Base-by-base conservation (phyloP, 1,284 basidiomycete genomes). In the Ustilago loliicola region DNA sequence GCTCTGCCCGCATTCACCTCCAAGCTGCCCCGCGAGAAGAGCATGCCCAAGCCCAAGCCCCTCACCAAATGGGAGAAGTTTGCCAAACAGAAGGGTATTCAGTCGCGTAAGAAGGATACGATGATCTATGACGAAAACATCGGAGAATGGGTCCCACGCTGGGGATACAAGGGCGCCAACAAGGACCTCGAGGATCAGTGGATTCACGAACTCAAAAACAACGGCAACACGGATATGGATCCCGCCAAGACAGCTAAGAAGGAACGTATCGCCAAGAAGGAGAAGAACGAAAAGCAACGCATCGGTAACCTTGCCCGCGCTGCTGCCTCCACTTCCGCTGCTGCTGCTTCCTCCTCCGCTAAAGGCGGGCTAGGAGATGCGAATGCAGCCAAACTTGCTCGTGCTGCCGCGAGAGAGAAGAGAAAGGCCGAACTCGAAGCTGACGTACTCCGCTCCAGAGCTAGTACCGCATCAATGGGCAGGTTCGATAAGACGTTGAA, bases 31-130 rank as follows among this genome's bases (percentile, higher is more conserved):
- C 91, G 96, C 36, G 91, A 95, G 51, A 99, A 99, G 87, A 93
- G 93, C 1, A 88, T 98, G 27, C 96, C 96, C 0, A 96, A 95
- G 85, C 92, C 93, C 4, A 97, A 96, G 88, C 92, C 93, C 4
- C 90, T 90, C 55, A 98, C 96, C 17, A 99, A 98, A 87, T 99
- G 97, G 97, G 94, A 98, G 88, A 90, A 91, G 72, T 99, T 98
- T 84, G 96, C 96, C 17, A 91, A 92, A 65, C 92, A 93, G 50
- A 98, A 98, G 89, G 97, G 97, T 34, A 99, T 99, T 83, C 91
- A 91, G 80, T 91, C 89, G 85, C 72, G 80, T 9, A 91, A 89
- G 77, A 91, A 90, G 67, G 94, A 98, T 48, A 93, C 91, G 88
- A 91, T 92, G 85, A 91, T 92, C 9, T 99, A 94, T 92, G 96